phyloP scores from a whole-genome alignment of 768 basidiomycete species.

The Piloderma croceum region DNA sequence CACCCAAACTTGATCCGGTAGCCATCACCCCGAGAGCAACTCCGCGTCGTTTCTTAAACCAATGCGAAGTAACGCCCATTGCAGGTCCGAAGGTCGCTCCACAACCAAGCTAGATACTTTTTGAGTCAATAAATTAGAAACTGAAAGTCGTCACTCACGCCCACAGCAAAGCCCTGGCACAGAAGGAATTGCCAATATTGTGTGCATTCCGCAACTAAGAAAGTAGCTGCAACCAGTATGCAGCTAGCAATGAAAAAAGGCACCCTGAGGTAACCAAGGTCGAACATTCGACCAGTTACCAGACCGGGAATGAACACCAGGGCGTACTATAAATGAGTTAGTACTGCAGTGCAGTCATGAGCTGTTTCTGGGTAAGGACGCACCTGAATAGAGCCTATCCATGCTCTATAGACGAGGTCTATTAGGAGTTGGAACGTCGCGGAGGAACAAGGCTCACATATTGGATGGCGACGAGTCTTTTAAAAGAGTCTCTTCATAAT shows the following conservation, averaged over 20 bases:
- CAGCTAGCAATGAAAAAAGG: conserved; percentile 35
- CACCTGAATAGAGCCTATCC: conserved; percentile 57
- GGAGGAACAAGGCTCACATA: conserved; percentile 8
- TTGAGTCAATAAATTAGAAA: no score
- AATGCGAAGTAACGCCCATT: conserved; percentile 58
- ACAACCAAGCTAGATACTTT: conserved; percentile 40
- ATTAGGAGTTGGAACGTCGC: neutral
- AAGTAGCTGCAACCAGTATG: conserved; percentile 37
- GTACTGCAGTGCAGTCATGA: neutral
- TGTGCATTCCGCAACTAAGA: conserved; percentile 48
- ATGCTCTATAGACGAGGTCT: conserved; percentile 32
- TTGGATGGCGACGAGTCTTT: conserved; percentile 11
- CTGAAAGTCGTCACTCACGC: no score
- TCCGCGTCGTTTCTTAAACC: conserved; percentile 59
- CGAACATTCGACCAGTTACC: conserved; percentile 46
- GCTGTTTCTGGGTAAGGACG: neutral
- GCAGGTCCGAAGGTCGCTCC: conserved; percentile 63
- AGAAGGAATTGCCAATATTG: conserved; percentile 55
- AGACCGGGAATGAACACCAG: conserved; percentile 41
- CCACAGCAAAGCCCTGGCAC: conserved; percentile 47
- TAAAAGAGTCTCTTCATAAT: conserved; percentile 12
- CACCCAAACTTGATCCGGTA: conserved; percentile 63
- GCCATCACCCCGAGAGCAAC: conserved; percentile 59
- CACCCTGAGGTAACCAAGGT: conserved; percentile 43
- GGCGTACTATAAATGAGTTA: conserved; percentile 31